These are phyloP conservation scores for Coniochaeta ligniaria DNA, from an alignment of 2,329 filamentous ascomycete species.

Conservation along the genomic window DNA sequence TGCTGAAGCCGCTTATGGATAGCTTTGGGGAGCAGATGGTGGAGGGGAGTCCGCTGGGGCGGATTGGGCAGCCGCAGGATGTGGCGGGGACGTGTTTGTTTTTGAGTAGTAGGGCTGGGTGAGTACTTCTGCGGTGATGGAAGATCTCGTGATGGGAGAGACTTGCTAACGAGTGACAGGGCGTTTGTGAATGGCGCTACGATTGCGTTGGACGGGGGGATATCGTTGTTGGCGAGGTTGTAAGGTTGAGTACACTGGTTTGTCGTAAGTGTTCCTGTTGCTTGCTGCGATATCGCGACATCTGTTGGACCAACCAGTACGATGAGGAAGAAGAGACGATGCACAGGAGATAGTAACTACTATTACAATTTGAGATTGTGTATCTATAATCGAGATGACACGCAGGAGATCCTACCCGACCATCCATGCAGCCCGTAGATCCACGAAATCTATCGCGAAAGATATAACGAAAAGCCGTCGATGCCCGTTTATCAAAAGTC, in stretches of 20 bases:
- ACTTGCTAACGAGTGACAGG: constrained; percentile 12
- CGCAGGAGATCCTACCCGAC: neutral
- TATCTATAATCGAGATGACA: neutral
- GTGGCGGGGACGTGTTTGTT: constrained; percentile 67
- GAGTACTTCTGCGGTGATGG: neutral
- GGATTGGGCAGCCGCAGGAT: constrained; percentile 62
- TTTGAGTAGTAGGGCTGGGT: constrained; percentile 55
- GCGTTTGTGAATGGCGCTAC: constrained; percentile 59
- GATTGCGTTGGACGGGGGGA: constrained; percentile 55
- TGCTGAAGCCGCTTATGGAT: constrained; percentile 57
- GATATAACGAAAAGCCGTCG: neutral
- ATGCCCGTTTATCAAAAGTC: neutral
- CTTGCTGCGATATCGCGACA: too few species aligned
- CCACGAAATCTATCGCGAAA: neutral
- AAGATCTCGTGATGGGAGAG: constrained; percentile 16
- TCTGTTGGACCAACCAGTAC: too few species aligned
- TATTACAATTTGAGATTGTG: neutral
- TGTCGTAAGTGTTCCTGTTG: too few species aligned
- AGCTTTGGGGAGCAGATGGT: constrained; percentile 46
- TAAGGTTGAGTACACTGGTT: constrained; percentile 15
- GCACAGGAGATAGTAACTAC: neutral
- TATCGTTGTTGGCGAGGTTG: constrained; percentile 36
- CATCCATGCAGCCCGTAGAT: neutral
- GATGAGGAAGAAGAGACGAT: neutral
- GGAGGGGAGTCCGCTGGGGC: constrained; percentile 52